Conservation (phyloP, 306 rosid genomes). For the Vigna angularis region DNA sequence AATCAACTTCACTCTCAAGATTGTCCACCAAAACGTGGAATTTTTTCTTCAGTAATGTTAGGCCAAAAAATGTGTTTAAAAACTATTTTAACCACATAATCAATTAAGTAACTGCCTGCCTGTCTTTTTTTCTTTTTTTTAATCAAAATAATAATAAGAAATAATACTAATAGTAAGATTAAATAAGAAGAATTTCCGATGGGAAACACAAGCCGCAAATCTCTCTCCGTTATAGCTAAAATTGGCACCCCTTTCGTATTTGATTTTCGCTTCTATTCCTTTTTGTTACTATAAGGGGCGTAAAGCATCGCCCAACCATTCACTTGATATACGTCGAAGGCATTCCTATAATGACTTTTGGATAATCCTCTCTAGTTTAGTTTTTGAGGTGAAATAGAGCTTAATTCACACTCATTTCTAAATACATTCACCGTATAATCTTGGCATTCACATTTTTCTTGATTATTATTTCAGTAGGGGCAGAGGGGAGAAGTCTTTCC, state of each 20-base stretch:
- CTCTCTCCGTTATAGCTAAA: background rate
- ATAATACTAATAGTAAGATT: too few relatives aligned
- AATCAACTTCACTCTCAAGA: too few relatives aligned
- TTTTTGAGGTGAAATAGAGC: background rate
- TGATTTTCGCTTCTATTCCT: background rate
- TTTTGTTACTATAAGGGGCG: too few relatives aligned
- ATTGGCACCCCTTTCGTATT: background rate
- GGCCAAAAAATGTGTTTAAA: too few relatives aligned
- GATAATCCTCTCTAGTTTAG: background rate
- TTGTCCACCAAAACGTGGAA: too few relatives aligned
- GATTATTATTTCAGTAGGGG: background rate
- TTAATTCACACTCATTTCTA: background rate
- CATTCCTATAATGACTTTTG: background rate
- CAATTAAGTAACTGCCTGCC: too few relatives aligned
- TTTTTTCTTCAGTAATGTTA: too few relatives aligned
- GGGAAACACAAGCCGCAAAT: conserved; percentile 14
- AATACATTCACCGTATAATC: background rate
- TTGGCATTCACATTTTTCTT: background rate
- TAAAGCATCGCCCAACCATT: background rate
- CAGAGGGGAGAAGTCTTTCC: background rate
- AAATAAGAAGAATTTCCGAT: background rate
- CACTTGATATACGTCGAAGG: too few relatives aligned
- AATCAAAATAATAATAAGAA: too few relatives aligned
- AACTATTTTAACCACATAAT: too few relatives aligned
- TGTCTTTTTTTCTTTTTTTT: too few relatives aligned